phyloP scores from a whole-genome alignment of 2,329 filamentous ascomycete species.

The Botryotinia calthae region DNA sequence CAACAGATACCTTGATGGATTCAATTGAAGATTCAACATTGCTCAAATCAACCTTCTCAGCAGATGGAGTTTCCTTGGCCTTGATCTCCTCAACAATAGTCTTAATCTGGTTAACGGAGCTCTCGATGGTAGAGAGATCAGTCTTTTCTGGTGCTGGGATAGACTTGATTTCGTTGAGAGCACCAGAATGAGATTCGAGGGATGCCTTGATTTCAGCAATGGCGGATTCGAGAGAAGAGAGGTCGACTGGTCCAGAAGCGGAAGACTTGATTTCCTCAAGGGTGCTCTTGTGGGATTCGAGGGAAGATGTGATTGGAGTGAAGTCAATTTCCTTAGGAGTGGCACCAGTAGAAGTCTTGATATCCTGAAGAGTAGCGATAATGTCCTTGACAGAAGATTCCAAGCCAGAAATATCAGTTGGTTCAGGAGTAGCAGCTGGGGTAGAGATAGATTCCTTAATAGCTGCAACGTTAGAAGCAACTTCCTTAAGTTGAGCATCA shows the following conservation, averaged over 20 bases:
- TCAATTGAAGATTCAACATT: conserved; percentile 21
- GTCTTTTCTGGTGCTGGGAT: conserved; percentile 22
- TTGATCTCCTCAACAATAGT: conserved; percentile 27
- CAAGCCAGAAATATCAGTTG: conserved; percentile 25
- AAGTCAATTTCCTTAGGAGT: conserved; percentile 22
- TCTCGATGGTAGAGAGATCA: conserved; percentile 26
- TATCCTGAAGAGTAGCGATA: conserved; percentile 23
- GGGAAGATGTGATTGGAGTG: conserved; percentile 25
- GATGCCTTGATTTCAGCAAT: conserved; percentile 17
- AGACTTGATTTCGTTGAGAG: conserved; percentile 24
- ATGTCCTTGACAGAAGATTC: conserved; percentile 28
- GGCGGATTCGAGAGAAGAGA: conserved; percentile 24
- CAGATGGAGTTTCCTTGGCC: conserved; percentile 20
- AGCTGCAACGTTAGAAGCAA: conserved; percentile 18
- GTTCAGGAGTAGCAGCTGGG: conserved; percentile 21
- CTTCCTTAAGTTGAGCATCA: conserved; percentile 25
- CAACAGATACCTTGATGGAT: conserved; percentile 19
- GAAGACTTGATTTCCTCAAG: conserved; percentile 22
- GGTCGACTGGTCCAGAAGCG: conserved; percentile 22
- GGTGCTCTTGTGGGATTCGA: conserved; percentile 25
- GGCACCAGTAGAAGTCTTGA: conserved; percentile 13
- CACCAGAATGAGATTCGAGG: conserved; percentile 21
- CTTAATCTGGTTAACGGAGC: conserved; percentile 20
- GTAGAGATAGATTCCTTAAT: conserved; percentile 21
- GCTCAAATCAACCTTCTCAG: conserved; percentile 26